phyloP scores from a whole-genome alignment of 2,329 filamentous ascomycete genomes.

The Neopestalotiopsis clavispora region DNA sequence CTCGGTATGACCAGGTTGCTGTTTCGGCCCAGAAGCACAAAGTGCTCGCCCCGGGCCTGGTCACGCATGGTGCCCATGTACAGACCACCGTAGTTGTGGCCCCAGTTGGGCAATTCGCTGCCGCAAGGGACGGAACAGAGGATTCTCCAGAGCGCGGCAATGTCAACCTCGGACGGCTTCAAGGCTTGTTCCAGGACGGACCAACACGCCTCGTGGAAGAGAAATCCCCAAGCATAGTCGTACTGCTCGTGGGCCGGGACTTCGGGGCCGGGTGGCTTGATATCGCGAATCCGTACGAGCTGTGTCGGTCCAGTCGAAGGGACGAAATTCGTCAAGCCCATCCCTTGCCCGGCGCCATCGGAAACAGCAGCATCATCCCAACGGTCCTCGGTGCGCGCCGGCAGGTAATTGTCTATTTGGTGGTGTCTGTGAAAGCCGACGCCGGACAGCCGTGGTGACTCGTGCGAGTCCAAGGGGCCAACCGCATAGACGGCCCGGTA shows the following conservation, averaged over 20 bases:
- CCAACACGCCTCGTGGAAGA: constrained; percentile 34
- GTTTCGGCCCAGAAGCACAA: constrained; percentile 21
- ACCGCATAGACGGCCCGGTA: constrained; percentile 31
- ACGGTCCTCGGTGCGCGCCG: constrained; percentile 26
- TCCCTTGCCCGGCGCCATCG: background rate
- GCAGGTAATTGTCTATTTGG: constrained; percentile 21
- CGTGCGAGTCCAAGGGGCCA: constrained; percentile 14
- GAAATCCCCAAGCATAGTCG: constrained; percentile 31
- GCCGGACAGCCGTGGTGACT: constrained; percentile 27
- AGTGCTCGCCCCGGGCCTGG: constrained; percentile 19
- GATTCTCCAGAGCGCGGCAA: constrained; percentile 30
- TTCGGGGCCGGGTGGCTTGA: constrained; percentile 23
- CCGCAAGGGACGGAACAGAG: constrained; percentile 29
- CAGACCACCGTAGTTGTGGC: constrained; percentile 31
- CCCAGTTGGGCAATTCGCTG: constrained; percentile 29
- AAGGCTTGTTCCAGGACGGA: constrained; percentile 28
- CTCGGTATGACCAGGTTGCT: constrained; percentile 29
- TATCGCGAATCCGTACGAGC: constrained; percentile 25
- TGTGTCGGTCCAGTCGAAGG: constrained; percentile 9
- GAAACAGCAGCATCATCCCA: constrained; percentile 22
- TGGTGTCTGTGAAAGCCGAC: constrained; percentile 24
- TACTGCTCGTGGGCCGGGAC: constrained; percentile 20
- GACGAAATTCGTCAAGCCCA: constrained; percentile 4
- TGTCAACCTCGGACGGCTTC: constrained; percentile 24
- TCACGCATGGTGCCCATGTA: constrained; percentile 23